Evolutionary conservation across 1,139 yeast genomes (phyloP).

Genomic region (Taiozyma sp.): DNA sequence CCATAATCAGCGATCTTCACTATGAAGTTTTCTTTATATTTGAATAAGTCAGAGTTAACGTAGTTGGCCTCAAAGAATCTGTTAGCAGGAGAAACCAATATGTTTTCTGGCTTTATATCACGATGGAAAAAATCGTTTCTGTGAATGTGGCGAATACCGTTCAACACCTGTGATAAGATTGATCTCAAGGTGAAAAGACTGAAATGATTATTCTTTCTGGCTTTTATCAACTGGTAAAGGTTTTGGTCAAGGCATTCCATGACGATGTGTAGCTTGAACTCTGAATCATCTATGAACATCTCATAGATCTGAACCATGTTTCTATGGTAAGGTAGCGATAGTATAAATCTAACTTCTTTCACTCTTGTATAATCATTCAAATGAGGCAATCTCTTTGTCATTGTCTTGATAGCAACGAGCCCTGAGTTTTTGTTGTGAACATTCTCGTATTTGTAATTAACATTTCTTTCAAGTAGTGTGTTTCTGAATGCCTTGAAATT

Average conservation of each 20-base stretch:
- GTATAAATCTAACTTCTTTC: constrained; percentile 71
- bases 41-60: constrained; percentile 37
- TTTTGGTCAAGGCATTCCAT: constrained; percentile 90
- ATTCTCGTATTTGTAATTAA: constrained; percentile 25
- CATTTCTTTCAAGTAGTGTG: constrained; percentile 40
- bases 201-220: constrained; percentile 46
- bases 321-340: constrained; percentile 64
- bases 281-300: constrained; percentile 60
- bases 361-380: constrained; percentile 55
- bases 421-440: constrained; percentile 30
- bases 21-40: constrained; percentile 42
- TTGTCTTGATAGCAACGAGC: constrained; percentile 79
- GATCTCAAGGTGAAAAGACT: constrained; percentile 56
- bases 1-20: constrained; percentile 93
- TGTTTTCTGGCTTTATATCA: constrained; percentile 91
- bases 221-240: constrained; percentile 64
- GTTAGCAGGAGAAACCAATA: constrained; percentile 57
- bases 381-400: constrained; percentile 48
- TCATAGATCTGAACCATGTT: constrained; percentile 72
- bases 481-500: constrained; percentile 24
- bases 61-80: constrained; percentile 51
- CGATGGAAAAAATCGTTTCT: constrained; percentile 71
- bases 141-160: constrained; percentile 83
- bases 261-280: constrained; percentile 63
- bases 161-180: constrained; percentile 63